A percentile compares a stretch with the other conserved stretches of the same genome.
phyloP scores from a whole-genome alignment of 2,329 filamentous ascomycete species.

The Cylindrodendrum hubeiense region DNA sequence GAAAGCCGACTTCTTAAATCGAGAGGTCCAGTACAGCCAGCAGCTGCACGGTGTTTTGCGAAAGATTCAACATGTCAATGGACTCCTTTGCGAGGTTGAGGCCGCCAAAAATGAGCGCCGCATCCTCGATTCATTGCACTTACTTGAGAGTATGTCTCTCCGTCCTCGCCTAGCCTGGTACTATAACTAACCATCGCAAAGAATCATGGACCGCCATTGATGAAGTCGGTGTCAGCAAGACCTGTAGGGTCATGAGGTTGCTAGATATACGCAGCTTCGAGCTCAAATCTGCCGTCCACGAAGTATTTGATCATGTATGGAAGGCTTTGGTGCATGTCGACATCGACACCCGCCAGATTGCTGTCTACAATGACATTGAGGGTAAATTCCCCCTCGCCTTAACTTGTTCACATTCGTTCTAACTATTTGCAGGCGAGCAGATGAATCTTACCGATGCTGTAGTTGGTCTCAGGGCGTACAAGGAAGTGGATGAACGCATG shows the following conservation, averaged over 20 bases:
- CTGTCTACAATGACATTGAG: constrained; percentile 64
- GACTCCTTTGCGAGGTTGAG: constrained; percentile 73
- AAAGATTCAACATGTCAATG: constrained; percentile 68
- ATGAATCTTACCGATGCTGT: constrained; percentile 67
- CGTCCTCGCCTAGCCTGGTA: neutral
- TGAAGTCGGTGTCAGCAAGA: constrained; percentile 69
- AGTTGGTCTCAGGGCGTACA: constrained; percentile 68
- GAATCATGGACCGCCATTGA: constrained; percentile 70
- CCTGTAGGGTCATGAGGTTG: constrained; percentile 73
- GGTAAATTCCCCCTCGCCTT: constrained; percentile 53
- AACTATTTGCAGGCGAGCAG: constrained; percentile 56
- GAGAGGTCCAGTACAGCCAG: constrained; percentile 70
- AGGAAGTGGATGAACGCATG: constrained; percentile 71
- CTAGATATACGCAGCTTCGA: constrained; percentile 74
- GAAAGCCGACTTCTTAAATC: constrained; percentile 67
- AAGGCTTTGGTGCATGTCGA: constrained; percentile 74
- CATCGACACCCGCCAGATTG: constrained; percentile 64
- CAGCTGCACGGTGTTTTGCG: constrained; percentile 66
- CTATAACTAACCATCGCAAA: constrained; percentile 46
- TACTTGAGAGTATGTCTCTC: constrained; percentile 64
- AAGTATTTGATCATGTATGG: constrained; percentile 79
- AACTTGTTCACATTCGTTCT: constrained; percentile 12
- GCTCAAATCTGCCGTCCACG: constrained; percentile 74
- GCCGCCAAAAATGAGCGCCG: constrained; percentile 64
- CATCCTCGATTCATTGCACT: constrained; percentile 67